Evolutionary conservation across 1,284 basidiomycete genomes (phyloP).

Genomic region (Trametes sp.): DNA sequence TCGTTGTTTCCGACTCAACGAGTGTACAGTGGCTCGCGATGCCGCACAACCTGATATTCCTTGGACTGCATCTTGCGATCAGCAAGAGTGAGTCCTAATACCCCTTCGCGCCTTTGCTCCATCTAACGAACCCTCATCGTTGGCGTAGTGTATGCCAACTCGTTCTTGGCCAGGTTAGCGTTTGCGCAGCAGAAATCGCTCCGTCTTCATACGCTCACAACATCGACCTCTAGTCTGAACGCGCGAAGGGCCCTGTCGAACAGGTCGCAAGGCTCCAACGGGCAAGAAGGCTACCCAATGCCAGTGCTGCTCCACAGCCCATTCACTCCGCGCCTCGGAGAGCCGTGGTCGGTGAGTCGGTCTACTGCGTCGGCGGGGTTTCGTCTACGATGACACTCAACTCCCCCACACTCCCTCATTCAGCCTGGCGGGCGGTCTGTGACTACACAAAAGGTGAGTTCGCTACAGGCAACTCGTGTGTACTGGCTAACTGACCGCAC

Average conservation of each 20-base stretch:
- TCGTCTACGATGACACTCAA: too few species aligned
- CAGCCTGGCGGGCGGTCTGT: slow-evolving; percentile 5
- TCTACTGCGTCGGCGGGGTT: too few species aligned
- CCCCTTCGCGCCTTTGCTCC: background rate
- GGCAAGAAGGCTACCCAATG: slow-evolving; percentile 12
- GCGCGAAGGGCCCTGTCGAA: slow-evolving; percentile 18
- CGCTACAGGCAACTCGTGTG: background rate
- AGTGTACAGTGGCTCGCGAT: slow-evolving; percentile 17
- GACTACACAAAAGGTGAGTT: slow-evolving; percentile 1
- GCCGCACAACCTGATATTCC: slow-evolving; percentile 26
- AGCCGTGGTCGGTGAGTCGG: slow-evolving; percentile 18
- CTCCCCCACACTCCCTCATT: too few species aligned
- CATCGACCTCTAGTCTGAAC: slow-evolving; percentile 12
- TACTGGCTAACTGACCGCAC: background rate
- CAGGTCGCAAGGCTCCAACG: slow-evolving; percentile 10
- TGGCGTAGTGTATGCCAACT: slow-evolving; percentile 22
- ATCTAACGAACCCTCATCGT: background rate
- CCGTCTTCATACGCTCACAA: background rate
- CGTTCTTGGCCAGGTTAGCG: slow-evolving; percentile 29
- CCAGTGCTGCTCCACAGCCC: slow-evolving; percentile 16
- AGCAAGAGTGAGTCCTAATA: slow-evolving; percentile 18
- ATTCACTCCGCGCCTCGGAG: slow-evolving; percentile 6
- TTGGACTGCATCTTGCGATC: slow-evolving; percentile 24
- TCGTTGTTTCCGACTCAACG: background rate
- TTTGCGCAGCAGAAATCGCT: background rate